Conservation (phyloP, 306 rosid genomes). For the Macrotyloma uniflorum region DNA sequence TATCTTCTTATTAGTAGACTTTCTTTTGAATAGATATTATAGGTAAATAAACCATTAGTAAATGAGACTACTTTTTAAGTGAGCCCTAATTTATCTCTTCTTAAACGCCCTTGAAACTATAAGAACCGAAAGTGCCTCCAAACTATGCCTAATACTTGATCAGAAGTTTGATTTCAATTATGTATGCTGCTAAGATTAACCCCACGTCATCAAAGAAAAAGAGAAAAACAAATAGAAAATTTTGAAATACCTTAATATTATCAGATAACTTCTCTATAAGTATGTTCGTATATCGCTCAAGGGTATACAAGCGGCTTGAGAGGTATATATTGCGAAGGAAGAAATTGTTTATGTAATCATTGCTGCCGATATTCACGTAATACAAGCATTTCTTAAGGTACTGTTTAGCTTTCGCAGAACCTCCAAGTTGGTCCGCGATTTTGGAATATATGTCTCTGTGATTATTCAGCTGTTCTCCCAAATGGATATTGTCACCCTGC, state of each 20-base stretch:
- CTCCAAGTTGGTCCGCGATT: constrained; percentile 9
- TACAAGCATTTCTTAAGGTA: constrained; percentile 56
- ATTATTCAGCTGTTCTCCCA: constrained; percentile 40
- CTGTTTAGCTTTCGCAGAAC: background rate
- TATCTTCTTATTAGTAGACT: too few relatives aligned
- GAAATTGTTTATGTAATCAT: constrained; percentile 64
- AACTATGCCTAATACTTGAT: background rate
- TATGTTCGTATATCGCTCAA: constrained; percentile 36
- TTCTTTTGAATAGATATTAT: too few relatives aligned
- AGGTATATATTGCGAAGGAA: constrained; percentile 43
- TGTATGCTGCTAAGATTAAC: too few relatives aligned
- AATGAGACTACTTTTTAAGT: too few relatives aligned
- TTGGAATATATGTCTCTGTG: constrained; percentile 31
- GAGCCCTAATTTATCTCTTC: too few relatives aligned
- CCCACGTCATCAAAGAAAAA: background rate
- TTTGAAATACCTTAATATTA: constrained; percentile 45
- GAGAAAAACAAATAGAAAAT: background rate
- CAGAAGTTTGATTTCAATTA: background rate
- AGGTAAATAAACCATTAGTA: too few relatives aligned
- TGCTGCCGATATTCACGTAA: constrained; percentile 55
- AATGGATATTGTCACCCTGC: constrained; percentile 49
- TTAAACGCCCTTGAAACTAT: too few relatives aligned
- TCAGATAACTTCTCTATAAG: constrained; percentile 26
- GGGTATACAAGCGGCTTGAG: constrained; percentile 37
- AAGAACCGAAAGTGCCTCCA: too few relatives aligned